Base-by-base conservation (phyloP, 2,329 filamentous ascomycete genomes). In the Pestalotiopsis sp. region DNA sequence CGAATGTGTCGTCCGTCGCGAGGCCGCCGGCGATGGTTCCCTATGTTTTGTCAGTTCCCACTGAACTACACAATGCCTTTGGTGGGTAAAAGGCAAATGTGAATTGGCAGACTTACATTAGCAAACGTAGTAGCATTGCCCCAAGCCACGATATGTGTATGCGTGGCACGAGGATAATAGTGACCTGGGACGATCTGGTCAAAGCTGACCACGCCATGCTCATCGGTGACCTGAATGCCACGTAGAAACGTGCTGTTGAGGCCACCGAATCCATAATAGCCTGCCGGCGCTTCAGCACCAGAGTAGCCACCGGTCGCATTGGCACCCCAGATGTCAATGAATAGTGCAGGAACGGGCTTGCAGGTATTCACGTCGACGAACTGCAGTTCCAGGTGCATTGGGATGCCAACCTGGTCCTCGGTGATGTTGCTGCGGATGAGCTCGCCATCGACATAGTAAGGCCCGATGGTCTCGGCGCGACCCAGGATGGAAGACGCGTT, bases 281-380 rank as follows among this genome's bases (percentile, higher is more conserved):
- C 45, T 20, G 14, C 14, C 17, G 45, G 45, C 0, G 45, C 17
- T 3, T 52, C 45, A 3, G 45, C 78, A 65, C 85, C 85, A 13
- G 80, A 81, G 75, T 87, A 87, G 6, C 84, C 80, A 52, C 84
- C 84, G 0, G 82, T 84, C 6, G 80, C 70, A 70, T 84, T 84
- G 74, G 76, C 79, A 72, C 71, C 71, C 86, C 86, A 89, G 71
- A 87, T 83, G 72, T 89, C 86, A 20, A 87, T 73, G 67, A 80
- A 84, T 12, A 82, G 80, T 58, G 83, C 75, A 1, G 82, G 79
- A 0, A 88, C 81, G 6, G 83, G 82, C 72, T 86, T 77, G 77
- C 86, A 89, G 4, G 85, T 88, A 60, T 82, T 79, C 41, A 85
- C 80, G 70, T 89, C 86, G 66, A 88, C 80, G 67, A 89, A 79